A percentile compares a stretch with the other conserved stretches of the same genome.
Evolutionary conservation across 306 rosid genomes (phyloP).

Genomic region (Dalbergia cultrata): DNA sequence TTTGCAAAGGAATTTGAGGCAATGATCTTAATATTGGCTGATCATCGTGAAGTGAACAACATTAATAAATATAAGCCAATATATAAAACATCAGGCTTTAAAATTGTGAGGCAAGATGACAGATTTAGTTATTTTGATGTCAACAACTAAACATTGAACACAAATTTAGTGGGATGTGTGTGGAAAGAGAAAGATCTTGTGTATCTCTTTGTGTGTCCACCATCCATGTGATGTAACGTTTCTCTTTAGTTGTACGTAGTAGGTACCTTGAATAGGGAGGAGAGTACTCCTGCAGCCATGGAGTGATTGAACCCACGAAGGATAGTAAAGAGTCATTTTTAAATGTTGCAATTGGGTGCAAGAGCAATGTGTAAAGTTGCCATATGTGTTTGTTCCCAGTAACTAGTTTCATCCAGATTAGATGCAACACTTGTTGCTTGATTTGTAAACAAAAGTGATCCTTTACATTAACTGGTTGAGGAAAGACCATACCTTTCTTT

Average conservation of each 20-base stretch:
- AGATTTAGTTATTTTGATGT: too few relatives aligned
- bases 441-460: not conserved
- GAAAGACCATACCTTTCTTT: too few relatives aligned
- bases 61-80: not conserved
- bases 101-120: too few relatives aligned
- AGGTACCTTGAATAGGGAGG: conserved; percentile 36
- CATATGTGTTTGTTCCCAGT: conserved; percentile 26
- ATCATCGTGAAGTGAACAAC: not conserved
- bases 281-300: conserved; percentile 6
- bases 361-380: not conserved
- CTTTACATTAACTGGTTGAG: not conserved
- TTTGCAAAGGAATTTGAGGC: conserved; percentile 37
- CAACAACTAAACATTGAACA: too few relatives aligned
- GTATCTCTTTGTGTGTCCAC: too few relatives aligned
- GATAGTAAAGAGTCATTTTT: not conserved
- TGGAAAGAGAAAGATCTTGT: too few relatives aligned
- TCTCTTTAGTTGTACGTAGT: too few relatives aligned
- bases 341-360: not conserved
- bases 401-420: not conserved
- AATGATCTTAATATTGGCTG: conserved; percentile 43
- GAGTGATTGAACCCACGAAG: conserved; percentile 9
- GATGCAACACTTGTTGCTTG: not conserved
- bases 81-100: too few relatives aligned
- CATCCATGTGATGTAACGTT: too few relatives aligned
- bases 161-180: too few relatives aligned